Conservation (phyloP, 2,329 filamentous ascomycete species). For the Didymella segeticola region DNA sequence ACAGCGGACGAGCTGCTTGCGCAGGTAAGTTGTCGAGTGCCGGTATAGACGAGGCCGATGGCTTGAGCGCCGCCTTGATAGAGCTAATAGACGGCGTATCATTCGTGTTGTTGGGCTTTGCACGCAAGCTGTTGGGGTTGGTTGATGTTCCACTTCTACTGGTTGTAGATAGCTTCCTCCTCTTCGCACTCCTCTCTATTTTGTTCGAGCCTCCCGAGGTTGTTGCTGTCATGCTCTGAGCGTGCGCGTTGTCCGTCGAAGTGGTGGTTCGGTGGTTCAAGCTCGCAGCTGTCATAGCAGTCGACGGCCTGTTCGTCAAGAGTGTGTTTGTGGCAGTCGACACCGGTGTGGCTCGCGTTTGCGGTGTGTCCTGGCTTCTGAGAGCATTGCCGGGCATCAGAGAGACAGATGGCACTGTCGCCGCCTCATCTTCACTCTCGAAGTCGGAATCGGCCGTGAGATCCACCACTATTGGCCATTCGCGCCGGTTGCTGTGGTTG, state of each 20-base stretch:
- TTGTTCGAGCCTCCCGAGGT: background rate
- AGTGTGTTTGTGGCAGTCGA: too few relatives aligned
- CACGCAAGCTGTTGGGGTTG: background rate
- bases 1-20: slow-evolving; percentile 14
- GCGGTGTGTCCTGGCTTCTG: too few relatives aligned
- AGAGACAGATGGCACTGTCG: too few relatives aligned
- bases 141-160: too few relatives aligned
- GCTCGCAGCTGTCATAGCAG: background rate
- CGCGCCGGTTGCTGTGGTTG: slow-evolving; percentile 25
- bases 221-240: background rate
- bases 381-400: too few relatives aligned
- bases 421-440: slow-evolving; percentile 11
- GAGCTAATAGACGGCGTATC: slow-evolving; percentile 26
- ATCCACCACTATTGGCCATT: slow-evolving; percentile 24
- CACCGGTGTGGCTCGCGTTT: too few relatives aligned
- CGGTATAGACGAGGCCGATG: slow-evolving; percentile 8
- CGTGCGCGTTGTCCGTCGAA: slow-evolving; percentile 1
- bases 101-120: slow-evolving; percentile 10
- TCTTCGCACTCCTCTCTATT: slow-evolving; percentile 25
- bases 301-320: background rate
- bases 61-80: slow-evolving; percentile 31
- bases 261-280: background rate
- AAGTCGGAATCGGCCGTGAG: slow-evolving; percentile 31
- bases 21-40: slow-evolving; percentile 1
- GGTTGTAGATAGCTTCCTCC: slow-evolving; percentile 27